phyloP scores from a whole-genome alignment of 2,329 filamentous ascomycete species.

The Cytospora piceicola region DNA sequence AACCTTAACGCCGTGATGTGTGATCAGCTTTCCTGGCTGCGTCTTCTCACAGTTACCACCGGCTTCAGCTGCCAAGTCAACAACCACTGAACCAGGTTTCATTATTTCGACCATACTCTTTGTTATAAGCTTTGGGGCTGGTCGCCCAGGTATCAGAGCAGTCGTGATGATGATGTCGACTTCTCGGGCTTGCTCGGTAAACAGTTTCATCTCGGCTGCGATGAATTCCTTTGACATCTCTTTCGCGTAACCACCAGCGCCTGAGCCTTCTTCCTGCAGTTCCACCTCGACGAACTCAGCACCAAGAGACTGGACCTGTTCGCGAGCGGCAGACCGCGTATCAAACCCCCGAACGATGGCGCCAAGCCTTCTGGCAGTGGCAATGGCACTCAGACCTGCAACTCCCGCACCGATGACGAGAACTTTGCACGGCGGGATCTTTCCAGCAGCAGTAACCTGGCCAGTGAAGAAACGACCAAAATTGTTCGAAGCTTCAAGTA shows the following conservation, averaged over 20 bases:
- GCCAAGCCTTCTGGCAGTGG: constrained; percentile 81
- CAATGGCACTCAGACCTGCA: constrained; percentile 85
- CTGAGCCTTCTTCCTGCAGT: constrained; percentile 80
- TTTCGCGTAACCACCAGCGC: constrained; percentile 86
- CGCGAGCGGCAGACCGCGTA: constrained; percentile 82
- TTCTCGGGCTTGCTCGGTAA: constrained; percentile 82
- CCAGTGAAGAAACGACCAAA: constrained; percentile 89
- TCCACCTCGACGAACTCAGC: constrained; percentile 90
- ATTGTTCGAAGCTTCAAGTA: constrained; percentile 85
- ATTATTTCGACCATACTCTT: constrained; percentile 79
- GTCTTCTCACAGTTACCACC: constrained; percentile 89
- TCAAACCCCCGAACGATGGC: constrained; percentile 91
- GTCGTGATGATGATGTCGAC: constrained; percentile 94
- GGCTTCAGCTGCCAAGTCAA: constrained; percentile 85
- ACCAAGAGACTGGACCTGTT: constrained; percentile 88
- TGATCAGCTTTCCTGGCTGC: constrained; percentile 69
- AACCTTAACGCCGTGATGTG: constrained; percentile 78
- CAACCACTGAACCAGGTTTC: constrained; percentile 87
- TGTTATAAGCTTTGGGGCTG: constrained; percentile 82
- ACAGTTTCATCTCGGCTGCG: constrained; percentile 90
- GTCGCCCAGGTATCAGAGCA: constrained; percentile 83
- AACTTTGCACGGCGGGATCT: constrained; percentile 89
- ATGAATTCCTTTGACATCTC: constrained; percentile 95
- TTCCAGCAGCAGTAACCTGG: constrained; percentile 86
- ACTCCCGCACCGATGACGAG: constrained; percentile 90